Conservation (phyloP, 2,329 filamentous ascomycete genomes). For the Rhynchosporium agropyri region DNA sequence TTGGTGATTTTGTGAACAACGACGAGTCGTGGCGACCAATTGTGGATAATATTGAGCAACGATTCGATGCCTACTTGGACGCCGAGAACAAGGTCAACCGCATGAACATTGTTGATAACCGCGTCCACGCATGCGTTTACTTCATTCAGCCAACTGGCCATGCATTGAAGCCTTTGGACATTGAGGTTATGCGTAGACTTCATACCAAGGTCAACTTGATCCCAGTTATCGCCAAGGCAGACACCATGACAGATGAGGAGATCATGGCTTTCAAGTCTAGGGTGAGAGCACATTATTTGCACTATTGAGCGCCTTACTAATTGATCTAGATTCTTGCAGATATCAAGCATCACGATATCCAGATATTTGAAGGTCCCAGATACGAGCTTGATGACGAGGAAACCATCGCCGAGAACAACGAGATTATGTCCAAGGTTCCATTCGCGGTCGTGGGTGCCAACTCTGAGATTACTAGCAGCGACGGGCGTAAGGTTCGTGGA, state of each 20-base stretch:
- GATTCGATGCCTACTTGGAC: constrained; percentile 97
- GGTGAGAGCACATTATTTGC: constrained; percentile 60
- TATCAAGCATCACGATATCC: constrained; percentile 95
- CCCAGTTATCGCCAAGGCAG: constrained; percentile 97
- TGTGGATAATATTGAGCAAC: constrained; percentile 99
- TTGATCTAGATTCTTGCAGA: constrained; percentile 83
- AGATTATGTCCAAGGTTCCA: constrained; percentile 99
- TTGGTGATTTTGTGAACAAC: constrained; percentile 99
- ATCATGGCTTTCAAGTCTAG: constrained; percentile 92
- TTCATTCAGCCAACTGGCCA: constrained; percentile 99
- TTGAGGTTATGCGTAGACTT: constrained; percentile 98
- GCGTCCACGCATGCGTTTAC: constrained; percentile 98
- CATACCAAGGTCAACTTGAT: constrained; percentile 99
- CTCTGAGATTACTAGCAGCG: constrained; percentile 85
- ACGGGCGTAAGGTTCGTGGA: constrained; percentile 93
- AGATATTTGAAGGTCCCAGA: constrained; percentile 97
- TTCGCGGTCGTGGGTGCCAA: constrained; percentile 98
- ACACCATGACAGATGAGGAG: constrained; percentile 97
- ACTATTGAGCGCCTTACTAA: constrained; percentile 23
- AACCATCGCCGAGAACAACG: constrained; percentile 99
- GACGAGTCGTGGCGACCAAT: constrained; percentile 99
- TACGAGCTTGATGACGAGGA: constrained; percentile 99
- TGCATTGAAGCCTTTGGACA: constrained; percentile 96
- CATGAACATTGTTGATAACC: constrained; percentile 99
- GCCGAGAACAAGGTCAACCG: constrained; percentile 99